phyloP scores from a whole-genome alignment of 1,284 basidiomycete species.

The Cryptococcus sp. region DNA sequence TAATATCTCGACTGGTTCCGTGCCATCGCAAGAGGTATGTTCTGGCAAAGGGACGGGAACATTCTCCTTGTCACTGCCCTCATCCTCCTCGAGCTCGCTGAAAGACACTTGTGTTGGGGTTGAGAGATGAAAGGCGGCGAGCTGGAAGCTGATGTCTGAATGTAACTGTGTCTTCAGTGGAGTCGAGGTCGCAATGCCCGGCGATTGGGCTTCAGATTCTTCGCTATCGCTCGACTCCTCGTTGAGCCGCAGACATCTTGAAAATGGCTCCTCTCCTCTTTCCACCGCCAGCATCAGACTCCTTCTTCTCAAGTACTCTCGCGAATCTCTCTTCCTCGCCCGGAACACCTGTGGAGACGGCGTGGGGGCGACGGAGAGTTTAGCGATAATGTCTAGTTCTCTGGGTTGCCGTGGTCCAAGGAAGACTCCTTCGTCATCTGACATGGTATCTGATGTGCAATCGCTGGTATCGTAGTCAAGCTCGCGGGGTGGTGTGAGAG shows the following conservation, averaged over 20 bases:
- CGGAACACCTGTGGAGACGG: not conserved
- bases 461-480: not conserved
- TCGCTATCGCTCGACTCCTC: conserved; percentile 6
- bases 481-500: too few species aligned
- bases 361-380: conserved; percentile 1
- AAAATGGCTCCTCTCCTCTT: not conserved
- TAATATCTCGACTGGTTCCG: not conserved
- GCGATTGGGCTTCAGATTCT: not conserved
- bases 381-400: conserved; percentile 7
- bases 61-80: conserved; percentile 48
- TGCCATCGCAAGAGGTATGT: not conserved
- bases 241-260: not conserved
- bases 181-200: conserved; percentile 1
- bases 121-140: conserved; percentile 6
- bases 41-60: conserved; percentile 12
- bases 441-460: conserved; percentile 3
- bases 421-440: conserved; percentile 16
- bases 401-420: conserved; percentile 7
- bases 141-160: conserved; percentile 7
- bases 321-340: conserved; percentile 17
- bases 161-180: conserved; percentile 1
- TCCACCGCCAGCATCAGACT: conserved; percentile 11
- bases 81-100: conserved; percentile 9
- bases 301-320: conserved; percentile 17
- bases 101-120: not conserved